Evolutionary conservation across 1,284 basidiomycete genomes (phyloP), one percentile per base, ranked within the genome.

Genomic region (Ceratobasidium sp.): DNA sequence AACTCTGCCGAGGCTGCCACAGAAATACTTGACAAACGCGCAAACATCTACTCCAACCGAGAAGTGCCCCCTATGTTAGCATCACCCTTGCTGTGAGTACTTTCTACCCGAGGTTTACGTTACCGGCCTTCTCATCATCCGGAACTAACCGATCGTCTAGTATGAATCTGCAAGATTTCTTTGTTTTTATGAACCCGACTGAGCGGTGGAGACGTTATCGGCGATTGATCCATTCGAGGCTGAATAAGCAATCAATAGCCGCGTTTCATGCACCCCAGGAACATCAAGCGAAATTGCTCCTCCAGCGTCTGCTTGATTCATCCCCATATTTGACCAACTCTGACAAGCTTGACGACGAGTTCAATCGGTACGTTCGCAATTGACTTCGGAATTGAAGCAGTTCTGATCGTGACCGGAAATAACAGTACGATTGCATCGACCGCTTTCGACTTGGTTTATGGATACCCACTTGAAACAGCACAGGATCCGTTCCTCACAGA

Each of bases 1-100:
- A 78, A 70, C 33, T 72, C 77, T 23, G n/a, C 18, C 0, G 42
- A 51, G 15, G 46, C 53, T 4, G 77, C 70, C n/a, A 18, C 23
- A 7, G 77, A 78, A 23, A 58, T 78, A 13, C 61, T 78, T 3
- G 77, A 72, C 20, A 78, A 58, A 20, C 49, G 69, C 4, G 44
- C 69, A 26, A n/a, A n/a, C 15, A 64, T 63, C 20, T 58, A 71
- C n/a, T 73, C 70, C 12, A 42, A 51, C 13, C 56, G 70, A 40
- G 33, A 18, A 26, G 44, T 56, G 10, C 70, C 70, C 12, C 70
- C 70, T 51, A 51, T 51, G 49, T 51, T 51, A 20, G 49, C 49
- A 51, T 51, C 49, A 20, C 49, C 49, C 49, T 51, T 51, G 49
- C 49, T 51, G 49, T 51, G 49, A 51, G 49, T 12, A 3, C 18